phyloP scores from a whole-genome alignment of 805 yeast species.

The Yamadazyma sp. region DNA sequence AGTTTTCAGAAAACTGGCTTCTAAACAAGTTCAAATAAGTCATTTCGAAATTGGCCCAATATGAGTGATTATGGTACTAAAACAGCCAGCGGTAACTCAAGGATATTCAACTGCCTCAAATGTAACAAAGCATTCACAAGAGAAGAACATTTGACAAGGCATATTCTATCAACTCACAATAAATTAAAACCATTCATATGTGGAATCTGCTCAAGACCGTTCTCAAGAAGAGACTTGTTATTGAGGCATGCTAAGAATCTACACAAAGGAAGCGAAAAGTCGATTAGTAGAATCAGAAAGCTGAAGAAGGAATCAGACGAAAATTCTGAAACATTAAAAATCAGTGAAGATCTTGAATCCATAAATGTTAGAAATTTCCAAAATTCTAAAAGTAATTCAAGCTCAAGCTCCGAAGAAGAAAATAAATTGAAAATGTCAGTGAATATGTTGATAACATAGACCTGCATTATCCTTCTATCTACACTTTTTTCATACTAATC shows the following conservation, averaged over 20 bases:
- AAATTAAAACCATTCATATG: constrained; percentile 43
- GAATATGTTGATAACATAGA: constrained; percentile 38
- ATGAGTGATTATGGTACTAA: constrained; percentile 35
- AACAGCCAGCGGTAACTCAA: constrained; percentile 43
- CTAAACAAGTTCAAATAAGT: not conserved
- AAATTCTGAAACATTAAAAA: constrained; percentile 1
- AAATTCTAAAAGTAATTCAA: not conserved
- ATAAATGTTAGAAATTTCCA: too few relatives aligned
- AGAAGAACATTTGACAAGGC: constrained; percentile 44
- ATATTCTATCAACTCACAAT: constrained; percentile 41
- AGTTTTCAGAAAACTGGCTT: too few relatives aligned
- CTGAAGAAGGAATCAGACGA: constrained; percentile 20
- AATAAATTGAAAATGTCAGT: constrained; percentile 34
- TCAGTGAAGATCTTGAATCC: not conserved
- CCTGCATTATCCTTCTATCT: not conserved
- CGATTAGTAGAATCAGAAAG: constrained; percentile 42
- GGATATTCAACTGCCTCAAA: constrained; percentile 38
- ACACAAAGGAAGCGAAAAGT: constrained; percentile 41
- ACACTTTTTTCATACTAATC: too few relatives aligned
- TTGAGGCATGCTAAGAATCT: constrained; percentile 44
- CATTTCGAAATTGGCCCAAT: constrained; percentile 5
- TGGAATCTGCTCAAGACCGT: constrained; percentile 43
- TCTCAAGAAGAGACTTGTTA: constrained; percentile 40
- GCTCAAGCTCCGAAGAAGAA: constrained; percentile 4
- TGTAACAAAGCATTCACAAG: constrained; percentile 46